Percentiles rank a stretch among this genome's conserved stretches.
phyloP scores from a whole-genome alignment of 768 basidiomycete species.

The Botryobasidium botryosum region DNA sequence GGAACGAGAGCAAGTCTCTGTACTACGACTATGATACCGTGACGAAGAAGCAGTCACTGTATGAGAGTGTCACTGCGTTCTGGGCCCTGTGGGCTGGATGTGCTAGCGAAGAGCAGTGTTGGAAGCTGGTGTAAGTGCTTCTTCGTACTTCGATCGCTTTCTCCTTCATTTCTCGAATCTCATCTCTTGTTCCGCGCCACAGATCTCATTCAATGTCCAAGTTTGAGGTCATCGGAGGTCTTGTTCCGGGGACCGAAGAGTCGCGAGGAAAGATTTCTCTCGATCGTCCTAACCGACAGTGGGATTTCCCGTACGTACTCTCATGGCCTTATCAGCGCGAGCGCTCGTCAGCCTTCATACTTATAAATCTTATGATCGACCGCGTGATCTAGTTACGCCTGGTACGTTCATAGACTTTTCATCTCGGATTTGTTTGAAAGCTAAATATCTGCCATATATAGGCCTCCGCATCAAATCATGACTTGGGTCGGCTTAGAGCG shows the following conservation, averaged over 20 bases:
- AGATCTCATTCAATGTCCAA: conserved; percentile 80
- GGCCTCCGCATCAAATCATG: conserved; percentile 99
- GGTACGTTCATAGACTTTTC: conserved; percentile 22
- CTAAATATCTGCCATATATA: no score
- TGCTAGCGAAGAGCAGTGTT: conserved; percentile 88
- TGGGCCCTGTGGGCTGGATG: conserved; percentile 98
- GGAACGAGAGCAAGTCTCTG: conserved; percentile 88
- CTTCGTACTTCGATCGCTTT: not conserved
- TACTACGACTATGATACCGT: conserved; percentile 96
- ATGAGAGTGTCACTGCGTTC: conserved; percentile 92
- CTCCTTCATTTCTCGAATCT: conserved; percentile 7
- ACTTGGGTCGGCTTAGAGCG: conserved; percentile 93
- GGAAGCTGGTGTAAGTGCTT: conserved; percentile 70
- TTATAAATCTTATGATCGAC: not conserved
- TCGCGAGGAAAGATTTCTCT: conserved; percentile 91
- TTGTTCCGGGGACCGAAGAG: conserved; percentile 93
- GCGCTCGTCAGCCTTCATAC: conserved; percentile 11
- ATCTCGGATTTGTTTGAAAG: not conserved
- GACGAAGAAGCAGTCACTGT: conserved; percentile 77
- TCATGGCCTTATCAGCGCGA: conserved; percentile 17
- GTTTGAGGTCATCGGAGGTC: conserved; percentile 89
- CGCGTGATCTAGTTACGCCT: conserved; percentile 40
- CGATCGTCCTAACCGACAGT: conserved; percentile 93
- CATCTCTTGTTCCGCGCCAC: conserved; percentile 4
- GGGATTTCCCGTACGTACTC: conserved; percentile 80